Percentiles rank a stretch among this genome's conserved stretches.
Evolutionary conservation across 176 grass and related monocot species (phyloP).

Genomic region (Lolium rigidum): DNA sequence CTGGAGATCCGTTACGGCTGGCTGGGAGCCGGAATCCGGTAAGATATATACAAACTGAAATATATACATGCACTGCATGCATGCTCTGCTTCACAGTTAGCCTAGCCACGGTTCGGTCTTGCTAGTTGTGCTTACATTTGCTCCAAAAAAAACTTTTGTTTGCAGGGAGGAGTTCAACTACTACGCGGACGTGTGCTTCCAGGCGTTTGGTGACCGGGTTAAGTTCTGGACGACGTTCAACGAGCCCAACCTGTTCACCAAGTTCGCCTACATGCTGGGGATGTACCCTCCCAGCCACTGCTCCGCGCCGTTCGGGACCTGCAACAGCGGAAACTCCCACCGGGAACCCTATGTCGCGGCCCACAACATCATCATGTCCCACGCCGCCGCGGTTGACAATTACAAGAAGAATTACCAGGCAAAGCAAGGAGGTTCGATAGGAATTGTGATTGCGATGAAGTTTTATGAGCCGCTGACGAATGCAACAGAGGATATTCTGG

Average conservation of each 20-base stretch:
- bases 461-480: conserved; percentile 68
- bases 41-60: too few relatives aligned
- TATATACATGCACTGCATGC: neutral
- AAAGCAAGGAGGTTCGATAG: conserved; percentile 64
- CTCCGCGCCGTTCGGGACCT: conserved; percentile 58
- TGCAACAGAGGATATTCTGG: conserved; percentile 51
- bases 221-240: conserved; percentile 79
- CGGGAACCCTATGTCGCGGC: conserved; percentile 55
- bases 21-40: too few relatives aligned
- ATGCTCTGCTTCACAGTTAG: too few relatives aligned
- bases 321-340: conserved; percentile 52
- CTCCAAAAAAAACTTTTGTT: neutral
- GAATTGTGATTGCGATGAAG: conserved; percentile 45
- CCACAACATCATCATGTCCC: conserved; percentile 71
- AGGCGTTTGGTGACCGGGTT: conserved; percentile 69
- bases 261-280: conserved; percentile 51
- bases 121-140: too few relatives aligned
- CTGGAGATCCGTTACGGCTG: conserved; percentile 42
- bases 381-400: conserved; percentile 55
- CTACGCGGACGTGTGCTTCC: conserved; percentile 75
- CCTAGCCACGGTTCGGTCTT: neutral
- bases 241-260: conserved; percentile 72
- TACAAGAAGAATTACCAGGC: conserved; percentile 68
- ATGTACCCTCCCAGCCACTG: conserved; percentile 47
- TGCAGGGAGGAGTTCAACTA: conserved; percentile 61